Evolutionary conservation across 192 early-diverging fungal species (phyloP).

Genomic region (Chytriomyces sp.): DNA sequence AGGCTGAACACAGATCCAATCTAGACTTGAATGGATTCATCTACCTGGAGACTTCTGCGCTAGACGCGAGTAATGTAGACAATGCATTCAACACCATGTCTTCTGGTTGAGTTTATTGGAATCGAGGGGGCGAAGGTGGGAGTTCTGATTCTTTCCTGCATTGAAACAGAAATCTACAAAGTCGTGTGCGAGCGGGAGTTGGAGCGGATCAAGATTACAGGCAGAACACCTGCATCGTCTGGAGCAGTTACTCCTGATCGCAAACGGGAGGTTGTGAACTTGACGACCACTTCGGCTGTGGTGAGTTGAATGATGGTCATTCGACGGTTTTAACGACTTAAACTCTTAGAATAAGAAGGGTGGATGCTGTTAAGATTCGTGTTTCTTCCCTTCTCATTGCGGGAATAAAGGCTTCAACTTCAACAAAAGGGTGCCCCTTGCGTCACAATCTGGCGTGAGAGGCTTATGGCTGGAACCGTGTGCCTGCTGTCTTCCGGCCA

Average conservation of each 20-base stretch:
- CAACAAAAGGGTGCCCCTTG: too few species aligned
- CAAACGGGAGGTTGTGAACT: neutral
- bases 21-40: constrained; percentile 86
- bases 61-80: constrained; percentile 96
- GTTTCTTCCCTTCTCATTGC: too few species aligned
- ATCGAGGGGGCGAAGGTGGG: too few species aligned
- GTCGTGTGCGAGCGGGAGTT: constrained; percentile 76
- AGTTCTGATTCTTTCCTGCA: too few species aligned
- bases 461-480: too few species aligned
- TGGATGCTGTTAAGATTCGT: too few species aligned
- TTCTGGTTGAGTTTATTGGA: constrained; percentile 61
- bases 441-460: too few species aligned
- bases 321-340: too few species aligned
- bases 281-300: neutral
- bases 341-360: too few species aligned
- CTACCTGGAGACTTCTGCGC: constrained; percentile 98
- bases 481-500: too few species aligned
- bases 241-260: too few species aligned
- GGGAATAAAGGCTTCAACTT: too few species aligned
- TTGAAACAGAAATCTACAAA: constrained; percentile 80
- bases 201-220: neutral
- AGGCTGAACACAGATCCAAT: neutral
- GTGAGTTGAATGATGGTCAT: neutral
- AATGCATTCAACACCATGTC: constrained; percentile 91
- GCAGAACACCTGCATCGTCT: neutral